These are phyloP conservation scores for Kodamaea sagamina DNA, from an alignment of 805 yeast species.

Conservation along the genomic window DNA sequence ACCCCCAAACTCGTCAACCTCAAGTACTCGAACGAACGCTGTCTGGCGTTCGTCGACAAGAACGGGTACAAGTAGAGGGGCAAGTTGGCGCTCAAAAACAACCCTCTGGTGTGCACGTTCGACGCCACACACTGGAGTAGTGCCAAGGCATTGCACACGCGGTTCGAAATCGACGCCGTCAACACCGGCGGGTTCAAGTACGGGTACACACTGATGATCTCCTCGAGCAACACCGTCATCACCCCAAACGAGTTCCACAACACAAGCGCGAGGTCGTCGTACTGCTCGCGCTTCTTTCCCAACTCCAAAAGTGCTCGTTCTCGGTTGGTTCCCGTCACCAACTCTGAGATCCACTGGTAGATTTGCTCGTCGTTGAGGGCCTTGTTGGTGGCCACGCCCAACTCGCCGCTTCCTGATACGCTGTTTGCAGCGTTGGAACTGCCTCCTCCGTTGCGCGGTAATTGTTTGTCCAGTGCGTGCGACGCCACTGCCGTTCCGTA, in stretches of 20 bases:
- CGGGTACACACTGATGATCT: constrained; percentile 88
- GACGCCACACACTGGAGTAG: constrained; percentile 95
- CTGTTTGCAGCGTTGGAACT: not conserved
- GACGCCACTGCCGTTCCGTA: constrained; percentile 10
- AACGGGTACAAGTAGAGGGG: constrained; percentile 94
- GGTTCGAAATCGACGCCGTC: constrained; percentile 81
- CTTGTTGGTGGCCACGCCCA: constrained; percentile 15
- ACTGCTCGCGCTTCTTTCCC: constrained; percentile 92
- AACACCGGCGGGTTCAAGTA: constrained; percentile 82
- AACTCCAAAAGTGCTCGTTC: constrained; percentile 91
- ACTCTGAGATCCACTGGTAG: constrained; percentile 85
- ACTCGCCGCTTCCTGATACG: not conserved
- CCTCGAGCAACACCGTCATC: constrained; percentile 87
- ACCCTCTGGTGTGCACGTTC: constrained; percentile 83
- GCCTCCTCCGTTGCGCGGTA: constrained; percentile 2
- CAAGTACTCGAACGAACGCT: constrained; percentile 90
- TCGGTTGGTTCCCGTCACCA: constrained; percentile 85
- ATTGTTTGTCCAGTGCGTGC: constrained; percentile 8
- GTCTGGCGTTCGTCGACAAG: constrained; percentile 86
- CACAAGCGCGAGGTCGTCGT: constrained; percentile 89
- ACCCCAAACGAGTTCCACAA: constrained; percentile 97
- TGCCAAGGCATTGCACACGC: constrained; percentile 95
- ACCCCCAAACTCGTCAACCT: constrained; percentile 93
- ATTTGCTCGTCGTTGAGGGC: constrained; percentile 71
- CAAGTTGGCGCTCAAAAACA: constrained; percentile 85